Conservation (phyloP, 306 rosid genomes). For the Nissolia schottii region DNA sequence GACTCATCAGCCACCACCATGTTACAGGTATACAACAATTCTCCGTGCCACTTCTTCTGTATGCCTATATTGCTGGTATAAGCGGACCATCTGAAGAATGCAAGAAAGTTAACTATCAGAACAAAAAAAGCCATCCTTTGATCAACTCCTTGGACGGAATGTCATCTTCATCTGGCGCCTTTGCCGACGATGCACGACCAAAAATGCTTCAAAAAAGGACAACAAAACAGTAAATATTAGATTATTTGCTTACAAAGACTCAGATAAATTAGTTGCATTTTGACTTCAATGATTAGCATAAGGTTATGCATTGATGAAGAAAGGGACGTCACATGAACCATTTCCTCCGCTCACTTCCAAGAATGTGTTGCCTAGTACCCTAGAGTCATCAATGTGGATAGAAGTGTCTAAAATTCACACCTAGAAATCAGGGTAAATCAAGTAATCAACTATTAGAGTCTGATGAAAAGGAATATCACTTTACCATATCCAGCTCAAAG, state of each 20-base stretch:
- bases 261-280: not conserved
- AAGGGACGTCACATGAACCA: not conserved
- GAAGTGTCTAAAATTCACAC: not conserved
- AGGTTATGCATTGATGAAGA: not conserved
- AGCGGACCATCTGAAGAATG: slow-evolving; percentile 33
- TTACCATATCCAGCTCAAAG: slow-evolving; percentile 69
- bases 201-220: slow-evolving; percentile 32
- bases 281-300: not conserved
- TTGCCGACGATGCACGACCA: slow-evolving; percentile 35
- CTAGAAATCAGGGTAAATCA: not conserved
- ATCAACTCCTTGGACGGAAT: not conserved
- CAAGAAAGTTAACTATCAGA: slow-evolving; percentile 28
- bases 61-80: slow-evolving; percentile 41
- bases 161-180: slow-evolving; percentile 23
- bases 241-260: not conserved
- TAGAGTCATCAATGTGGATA: not conserved
- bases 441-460: not conserved
- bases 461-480: slow-evolving; percentile 3
- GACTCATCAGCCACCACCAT: slow-evolving; percentile 50
- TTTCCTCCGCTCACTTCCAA: not conserved
- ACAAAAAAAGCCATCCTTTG: slow-evolving; percentile 14
- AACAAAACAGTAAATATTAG: not conserved
- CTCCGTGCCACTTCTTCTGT: slow-evolving; percentile 27
- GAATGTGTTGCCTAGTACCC: not conserved
- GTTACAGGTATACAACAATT: slow-evolving; percentile 49